phyloP scores from a whole-genome alignment of 495 filamentous ascomycete genomes.

The Penicillium canariense region DNA sequence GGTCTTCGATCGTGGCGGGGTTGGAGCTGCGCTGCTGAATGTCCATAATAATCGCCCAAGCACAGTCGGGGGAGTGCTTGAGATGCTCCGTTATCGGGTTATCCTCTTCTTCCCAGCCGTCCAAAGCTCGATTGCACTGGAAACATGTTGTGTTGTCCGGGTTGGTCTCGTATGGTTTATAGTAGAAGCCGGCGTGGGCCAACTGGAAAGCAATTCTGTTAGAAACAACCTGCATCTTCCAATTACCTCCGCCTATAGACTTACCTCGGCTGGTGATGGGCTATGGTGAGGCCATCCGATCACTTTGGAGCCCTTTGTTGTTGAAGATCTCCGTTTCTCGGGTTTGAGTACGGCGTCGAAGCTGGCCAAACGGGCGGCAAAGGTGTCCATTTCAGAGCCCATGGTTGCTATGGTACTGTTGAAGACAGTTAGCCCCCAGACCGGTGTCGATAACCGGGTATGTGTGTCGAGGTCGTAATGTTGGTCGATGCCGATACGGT shows the following conservation, averaged over 20 bases:
- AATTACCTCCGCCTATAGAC: slow-evolving; percentile 10
- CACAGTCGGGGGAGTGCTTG: slow-evolving; percentile 74
- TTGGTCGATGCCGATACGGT: slow-evolving; percentile 21
- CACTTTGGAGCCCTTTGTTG: slow-evolving; percentile 58
- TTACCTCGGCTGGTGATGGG: slow-evolving; percentile 63
- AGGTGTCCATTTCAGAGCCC: slow-evolving; percentile 55
- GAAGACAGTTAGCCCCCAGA: slow-evolving; percentile 3
- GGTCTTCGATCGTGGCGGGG: slow-evolving; percentile 64
- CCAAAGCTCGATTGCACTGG: slow-evolving; percentile 71
- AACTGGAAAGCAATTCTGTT: slow-evolving; percentile 51
- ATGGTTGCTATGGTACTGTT: slow-evolving; percentile 17
- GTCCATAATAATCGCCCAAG: slow-evolving; percentile 79
- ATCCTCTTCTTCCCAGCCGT: slow-evolving; percentile 87
- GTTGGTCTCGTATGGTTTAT: slow-evolving; percentile 65
- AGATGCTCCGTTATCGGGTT: slow-evolving; percentile 80
- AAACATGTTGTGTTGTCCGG: slow-evolving; percentile 91
- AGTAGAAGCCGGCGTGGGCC: slow-evolving; percentile 88
- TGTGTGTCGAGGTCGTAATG: slow-evolving; percentile 10
- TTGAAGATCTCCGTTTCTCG: slow-evolving; percentile 65
- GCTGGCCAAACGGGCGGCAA: slow-evolving; percentile 69
- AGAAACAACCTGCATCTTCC: neutral
- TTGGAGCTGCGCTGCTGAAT: slow-evolving; percentile 66
- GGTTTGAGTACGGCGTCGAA: slow-evolving; percentile 62
- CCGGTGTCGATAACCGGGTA: slow-evolving; percentile 1
- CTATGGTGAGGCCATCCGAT: slow-evolving; percentile 74